Evolutionary conservation across 495 filamentous ascomycete genomes (phyloP), one percentile per base, ranked within the genome.

Genomic region (Penicillium macrosclerotiorum): DNA sequence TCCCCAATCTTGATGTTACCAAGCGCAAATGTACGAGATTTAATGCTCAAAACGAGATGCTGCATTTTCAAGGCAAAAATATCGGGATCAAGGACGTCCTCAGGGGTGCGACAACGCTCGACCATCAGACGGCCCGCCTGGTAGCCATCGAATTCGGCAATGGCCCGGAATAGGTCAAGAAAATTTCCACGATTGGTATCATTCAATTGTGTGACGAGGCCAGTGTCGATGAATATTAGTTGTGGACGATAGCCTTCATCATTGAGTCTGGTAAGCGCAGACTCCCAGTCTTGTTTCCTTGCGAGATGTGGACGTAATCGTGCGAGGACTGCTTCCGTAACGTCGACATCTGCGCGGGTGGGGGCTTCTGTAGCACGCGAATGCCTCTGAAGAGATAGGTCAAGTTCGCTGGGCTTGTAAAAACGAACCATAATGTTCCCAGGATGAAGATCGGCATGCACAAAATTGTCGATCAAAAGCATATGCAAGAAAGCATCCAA

Each of bases 391-490:
- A 78, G 73, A 14, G 79, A 75, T 8, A 90, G 69, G 47, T 79
- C 73, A 4, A 94, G 78, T 43, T 83, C 75, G 24, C 81, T 82
- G 0, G 90, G 84, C 57, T 93, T 80, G 69, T 97, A 96, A 68
- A 99, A 99, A 47, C 94, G 89, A 35, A 99, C 94, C 92, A 99
- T 97, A 71, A 99, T 97, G 62, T 99, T 99, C 6, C 94, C 94
- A 0, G 94, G 94, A 56, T 99, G 94, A 8, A 99, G 73, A 65
- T 99, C 94, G n/a, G 94, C 93, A 55, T 99, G 94, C 40, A 96
- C 82, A 62, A 99, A 99, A 59, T 99, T 97, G 62, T 99, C 94
- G 39, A 99, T 85, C 9, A 99, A 76, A 3, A 99, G 75, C 94
- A 99, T 99, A 49, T 89, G 89, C 42, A 99, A 66, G 68, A 99